Base-by-base conservation (phyloP, 805 yeast species). In the Ogataea henricii region DNA sequence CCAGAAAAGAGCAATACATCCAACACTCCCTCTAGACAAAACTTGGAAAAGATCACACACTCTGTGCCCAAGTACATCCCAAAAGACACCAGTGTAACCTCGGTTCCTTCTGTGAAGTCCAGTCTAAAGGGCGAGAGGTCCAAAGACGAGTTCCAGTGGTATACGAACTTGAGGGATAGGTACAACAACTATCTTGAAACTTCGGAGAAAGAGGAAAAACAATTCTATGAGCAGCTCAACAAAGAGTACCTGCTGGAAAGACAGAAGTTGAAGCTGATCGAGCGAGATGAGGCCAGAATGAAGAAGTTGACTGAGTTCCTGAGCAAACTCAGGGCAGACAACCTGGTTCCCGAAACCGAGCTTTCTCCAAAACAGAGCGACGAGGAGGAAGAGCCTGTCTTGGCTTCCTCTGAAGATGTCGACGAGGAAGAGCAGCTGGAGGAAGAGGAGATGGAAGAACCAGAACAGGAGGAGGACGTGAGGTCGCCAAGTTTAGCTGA, bases 141-240 rank as follows among this genome's bases (percentile, higher is more conserved):
- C 46, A 52, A 49, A 14, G 56, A 60, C 34, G 58, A 58, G 10
- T 48, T 62, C 23, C 47, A 52, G 5, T 72, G 77, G 78, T 65
- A 69, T 47, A 52, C 58, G 13, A 55, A 64, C 2, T 47, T 73
- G 48, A 71, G 67, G 40, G 48, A 43, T 8, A 62, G 66, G 37
- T 76, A 73, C 12, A 49, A 62, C 26, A 54, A 55, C 6, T 62
- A 66, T 10, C 50, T 71, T 12, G 52, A 55, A 13, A 53, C 65
- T 21, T 68, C 69, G 7, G 62, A 62, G 27, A 52, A 53, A 16
- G 72, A 74, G 34, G 78, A 75, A 46, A 58, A 59, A 34, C 43
- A 48, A 26, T 70, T 73, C 45, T 67, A 71, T 35, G 64, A 66
- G 10, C 62, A 65, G 26, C 43, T 75, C 9, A 65, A 66, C 30